phyloP scores from a whole-genome alignment of 768 basidiomycete genomes.

The Dioszegia aurantiaca region DNA sequence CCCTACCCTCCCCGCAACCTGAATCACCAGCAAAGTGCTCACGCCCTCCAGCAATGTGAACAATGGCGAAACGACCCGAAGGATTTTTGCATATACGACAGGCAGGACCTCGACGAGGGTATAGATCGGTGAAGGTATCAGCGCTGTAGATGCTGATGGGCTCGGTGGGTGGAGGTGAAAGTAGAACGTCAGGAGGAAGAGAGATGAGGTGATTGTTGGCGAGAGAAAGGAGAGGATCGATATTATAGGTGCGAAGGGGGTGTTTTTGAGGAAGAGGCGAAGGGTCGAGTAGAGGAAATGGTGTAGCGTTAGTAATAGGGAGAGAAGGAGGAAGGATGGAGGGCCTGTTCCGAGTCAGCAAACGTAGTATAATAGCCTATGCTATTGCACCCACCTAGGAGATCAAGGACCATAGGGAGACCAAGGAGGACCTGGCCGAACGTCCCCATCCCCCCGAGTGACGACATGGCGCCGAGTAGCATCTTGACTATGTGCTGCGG shows the following conservation, averaged over 20 bases:
- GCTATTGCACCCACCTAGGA: slow-evolving; percentile 47
- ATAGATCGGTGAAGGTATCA: slow-evolving; percentile 26
- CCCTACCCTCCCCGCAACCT: slow-evolving; percentile 46
- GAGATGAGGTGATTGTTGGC: slow-evolving; percentile 41
- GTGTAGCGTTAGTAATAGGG: slow-evolving; percentile 49
- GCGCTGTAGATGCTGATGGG: slow-evolving; percentile 11
- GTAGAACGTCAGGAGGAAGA: slow-evolving; percentile 42
- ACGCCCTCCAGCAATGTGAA: slow-evolving; percentile 52
- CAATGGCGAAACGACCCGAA: slow-evolving; percentile 48
- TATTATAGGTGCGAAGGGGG: slow-evolving; percentile 43
- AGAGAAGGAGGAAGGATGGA: slow-evolving; percentile 52
- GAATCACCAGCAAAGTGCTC: slow-evolving; percentile 48
- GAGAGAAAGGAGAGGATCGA: slow-evolving; percentile 39
- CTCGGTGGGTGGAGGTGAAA: slow-evolving; percentile 48
- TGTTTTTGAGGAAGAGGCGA: slow-evolving; percentile 49
- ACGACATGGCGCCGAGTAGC: slow-evolving; percentile 26
- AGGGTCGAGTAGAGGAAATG: slow-evolving; percentile 51
- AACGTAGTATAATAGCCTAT: background rate
- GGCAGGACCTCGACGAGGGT: slow-evolving; percentile 44
- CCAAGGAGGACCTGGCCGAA: slow-evolving; percentile 48
- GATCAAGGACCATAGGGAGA: slow-evolving; percentile 50
- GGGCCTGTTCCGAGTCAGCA: slow-evolving; percentile 25
- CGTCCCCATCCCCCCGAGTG: slow-evolving; percentile 37
- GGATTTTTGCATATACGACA: slow-evolving; percentile 42
- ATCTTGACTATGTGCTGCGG: slow-evolving; percentile 14